Evolutionary conservation across 495 filamentous ascomycete genomes (phyloP), one percentile per base, ranked within the genome.

Genomic region (Xylaria sp.): DNA sequence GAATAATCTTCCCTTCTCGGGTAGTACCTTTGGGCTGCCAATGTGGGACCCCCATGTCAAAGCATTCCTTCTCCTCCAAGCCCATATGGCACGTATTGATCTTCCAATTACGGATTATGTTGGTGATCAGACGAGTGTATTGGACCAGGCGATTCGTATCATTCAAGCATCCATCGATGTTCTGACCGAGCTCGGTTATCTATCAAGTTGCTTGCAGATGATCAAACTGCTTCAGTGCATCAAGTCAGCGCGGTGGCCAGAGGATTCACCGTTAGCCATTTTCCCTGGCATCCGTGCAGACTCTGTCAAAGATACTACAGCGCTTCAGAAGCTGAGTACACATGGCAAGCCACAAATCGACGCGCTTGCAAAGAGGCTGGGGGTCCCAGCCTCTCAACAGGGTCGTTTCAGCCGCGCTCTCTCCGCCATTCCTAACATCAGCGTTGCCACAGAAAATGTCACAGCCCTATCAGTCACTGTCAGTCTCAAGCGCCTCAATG

Each of bases 1-100:
- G 2, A 90, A 89, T 48, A 92, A 93, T 71, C 84, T 98, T 0
- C 80, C 84, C 11, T 91, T 97, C 77, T 80, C 83, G 0, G 82
- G 80, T 15, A 77, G 74, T 14, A 74, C 76, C 6, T 91, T 90
- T 26, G 86, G 86, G 52, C 78, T 97, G 58, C 95, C 94, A 0
- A 93, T 98, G 91, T 98, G 96, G 95, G 96, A 99, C 81, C 96
- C 96, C 17, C 96, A 99, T 79, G 93, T 98, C 74, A 99, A 99
- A 77, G 92, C 97, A 0, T 98, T 97, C 82, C 82, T 99, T 43
- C 85, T 99, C 3, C 85, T 99, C 0, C 97, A 99, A 77, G 94
- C 96, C 2, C 94, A 97, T 78, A 94, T 99, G 89, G 93, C 92
- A 41, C 91, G 95, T 46, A 92, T 98, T 73, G 89, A 92, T 62